A percentile compares a stretch with the other conserved stretches of the same genome.
Evolutionary conservation across 371 early-diverging fungal genomes (phyloP).

Genomic region (Rhizopus sp.): DNA sequence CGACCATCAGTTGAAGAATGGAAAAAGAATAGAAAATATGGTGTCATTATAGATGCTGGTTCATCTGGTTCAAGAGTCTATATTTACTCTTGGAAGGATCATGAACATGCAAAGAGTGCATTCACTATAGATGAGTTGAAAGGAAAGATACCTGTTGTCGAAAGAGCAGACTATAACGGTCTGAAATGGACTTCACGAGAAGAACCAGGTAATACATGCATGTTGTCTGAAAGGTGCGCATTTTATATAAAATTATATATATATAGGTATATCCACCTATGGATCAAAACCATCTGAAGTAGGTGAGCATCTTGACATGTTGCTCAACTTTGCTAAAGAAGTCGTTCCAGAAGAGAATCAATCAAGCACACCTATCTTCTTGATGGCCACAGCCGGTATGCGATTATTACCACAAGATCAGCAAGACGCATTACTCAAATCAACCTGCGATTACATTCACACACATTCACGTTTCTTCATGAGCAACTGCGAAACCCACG

Average conservation of each 20-base stretch:
- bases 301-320: conserved; percentile 62
- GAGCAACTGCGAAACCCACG: conserved; percentile 67
- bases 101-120: conserved; percentile 39
- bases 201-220: conserved; percentile 70
- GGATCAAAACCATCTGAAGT: conserved; percentile 58
- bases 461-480: conserved; percentile 64
- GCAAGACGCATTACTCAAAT: conserved; percentile 58
- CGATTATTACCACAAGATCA: conserved; percentile 70
- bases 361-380: conserved; percentile 77
- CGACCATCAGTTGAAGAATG: conserved; percentile 26
- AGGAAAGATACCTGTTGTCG: conserved; percentile 68
- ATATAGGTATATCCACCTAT: conserved; percentile 78
- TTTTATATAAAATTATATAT: not conserved
- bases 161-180: conserved; percentile 69
- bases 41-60: conserved; percentile 94
- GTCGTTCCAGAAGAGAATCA: conserved; percentile 70
- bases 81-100: conserved; percentile 87
- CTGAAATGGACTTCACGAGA: conserved; percentile 74
- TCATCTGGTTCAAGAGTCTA: conserved; percentile 91
- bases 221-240: not conserved
- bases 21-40: conserved; percentile 69
- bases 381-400: conserved; percentile 97
- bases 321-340: conserved; percentile 80
- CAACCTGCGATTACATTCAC: conserved; percentile 70
- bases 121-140: conserved; percentile 29